Evolutionary conservation across 345 rosid genomes (phyloP).

Genomic region (Jatropha curcas): DNA sequence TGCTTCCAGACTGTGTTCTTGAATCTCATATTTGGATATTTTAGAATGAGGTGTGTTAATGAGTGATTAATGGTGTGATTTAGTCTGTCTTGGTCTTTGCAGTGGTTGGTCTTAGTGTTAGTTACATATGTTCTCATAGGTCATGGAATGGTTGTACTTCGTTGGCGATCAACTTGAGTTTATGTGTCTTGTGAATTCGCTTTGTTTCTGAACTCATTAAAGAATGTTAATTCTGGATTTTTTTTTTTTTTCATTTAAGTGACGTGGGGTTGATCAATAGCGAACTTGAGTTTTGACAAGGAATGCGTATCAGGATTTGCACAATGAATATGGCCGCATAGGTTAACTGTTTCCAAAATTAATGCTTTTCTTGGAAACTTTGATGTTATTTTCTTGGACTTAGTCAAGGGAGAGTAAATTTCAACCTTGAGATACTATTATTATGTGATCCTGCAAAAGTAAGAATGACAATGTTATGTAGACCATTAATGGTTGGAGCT

Average conservation of each 20-base stretch:
- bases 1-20: slow-evolving; percentile 1
- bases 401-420: neutral
- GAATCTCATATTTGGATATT: neutral
- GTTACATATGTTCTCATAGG: slow-evolving; percentile 1
- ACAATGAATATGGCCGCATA: neutral
- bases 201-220: slow-evolving; percentile 7
- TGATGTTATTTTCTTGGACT: neutral
- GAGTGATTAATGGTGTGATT: neutral
- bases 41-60: neutral
- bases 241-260: neutral
- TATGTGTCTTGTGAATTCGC: neutral
- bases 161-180: neutral
- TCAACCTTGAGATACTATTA: neutral
- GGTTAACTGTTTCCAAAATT: neutral
- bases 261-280: neutral
- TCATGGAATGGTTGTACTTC: neutral
- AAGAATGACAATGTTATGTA: neutral
- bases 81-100: neutral
- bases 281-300: neutral
- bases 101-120: neutral
- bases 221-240: neutral
- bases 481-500: neutral
- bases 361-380: neutral
- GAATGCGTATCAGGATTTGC: neutral
- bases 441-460: neutral